Conservation (phyloP, 2,329 filamentous ascomycete genomes). For the Colletotrichum godetiae region DNA sequence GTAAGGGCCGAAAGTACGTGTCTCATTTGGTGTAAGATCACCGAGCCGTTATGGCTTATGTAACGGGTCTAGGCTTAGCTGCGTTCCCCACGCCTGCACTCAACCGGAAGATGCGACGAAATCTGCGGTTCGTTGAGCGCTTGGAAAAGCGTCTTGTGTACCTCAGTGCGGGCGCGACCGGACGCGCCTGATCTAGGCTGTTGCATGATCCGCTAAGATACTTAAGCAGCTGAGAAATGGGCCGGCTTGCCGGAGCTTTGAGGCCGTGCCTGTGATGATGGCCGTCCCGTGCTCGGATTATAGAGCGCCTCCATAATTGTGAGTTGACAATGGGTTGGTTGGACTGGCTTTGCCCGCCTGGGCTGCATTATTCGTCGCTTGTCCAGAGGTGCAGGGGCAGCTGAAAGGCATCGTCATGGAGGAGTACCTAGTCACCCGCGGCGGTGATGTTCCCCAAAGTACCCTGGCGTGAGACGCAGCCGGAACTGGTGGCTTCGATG, state of each 20-base stretch:
- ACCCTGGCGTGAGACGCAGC: constrained; percentile 12
- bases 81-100: background rate
- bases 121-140: background rate
- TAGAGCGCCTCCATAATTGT: background rate
- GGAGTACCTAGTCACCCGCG: background rate
- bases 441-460: background rate
- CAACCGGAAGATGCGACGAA: background rate
- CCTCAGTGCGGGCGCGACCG: background rate
- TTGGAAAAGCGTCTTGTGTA: background rate
- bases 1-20: background rate
- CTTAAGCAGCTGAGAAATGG: background rate
- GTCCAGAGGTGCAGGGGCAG: background rate
- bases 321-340: background rate
- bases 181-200: background rate
- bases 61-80: background rate
- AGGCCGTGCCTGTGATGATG: background rate
- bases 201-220: background rate
- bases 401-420: constrained; percentile 1
- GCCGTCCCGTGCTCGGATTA: background rate
- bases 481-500: constrained; percentile 12
- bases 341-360: background rate
- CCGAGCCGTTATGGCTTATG: background rate
- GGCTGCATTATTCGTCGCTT: background rate
- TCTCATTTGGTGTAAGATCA: background rate
- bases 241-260: background rate